These are phyloP conservation scores for Sporothrix luriei DNA, from an alignment of 2,329 filamentous ascomycete species.

Conservation along the genomic window DNA sequence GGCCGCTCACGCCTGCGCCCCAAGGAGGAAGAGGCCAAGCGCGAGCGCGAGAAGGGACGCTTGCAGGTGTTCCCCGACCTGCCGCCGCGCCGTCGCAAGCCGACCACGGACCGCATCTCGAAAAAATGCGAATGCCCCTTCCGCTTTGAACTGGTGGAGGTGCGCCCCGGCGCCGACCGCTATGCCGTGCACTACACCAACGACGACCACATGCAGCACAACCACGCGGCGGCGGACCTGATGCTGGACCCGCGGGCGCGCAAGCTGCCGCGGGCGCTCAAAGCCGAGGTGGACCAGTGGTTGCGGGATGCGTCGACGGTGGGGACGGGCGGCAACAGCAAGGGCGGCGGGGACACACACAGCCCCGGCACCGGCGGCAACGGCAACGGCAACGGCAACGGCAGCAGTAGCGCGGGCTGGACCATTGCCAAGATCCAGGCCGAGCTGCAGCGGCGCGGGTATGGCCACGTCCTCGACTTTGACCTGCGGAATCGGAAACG, in stretches of 20 bases:
- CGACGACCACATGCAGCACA: slow-evolving; percentile 43
- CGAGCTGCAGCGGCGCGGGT: slow-evolving; percentile 43
- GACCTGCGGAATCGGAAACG: slow-evolving; percentile 46
- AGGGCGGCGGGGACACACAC: neutral
- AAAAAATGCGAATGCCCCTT: slow-evolving; percentile 47
- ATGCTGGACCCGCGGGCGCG: slow-evolving; percentile 44
- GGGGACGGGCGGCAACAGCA: slow-evolving; percentile 31
- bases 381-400: neutral
- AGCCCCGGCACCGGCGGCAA: neutral
- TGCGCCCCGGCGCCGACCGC: slow-evolving; percentile 42
- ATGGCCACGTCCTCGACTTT: slow-evolving; percentile 45
- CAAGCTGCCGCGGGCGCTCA: slow-evolving; percentile 42
- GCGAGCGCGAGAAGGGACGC: slow-evolving; percentile 35
- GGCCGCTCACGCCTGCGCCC: slow-evolving; percentile 43
- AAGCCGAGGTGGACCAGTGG: slow-evolving; percentile 44
- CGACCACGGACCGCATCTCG: slow-evolving; percentile 43
- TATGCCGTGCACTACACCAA: slow-evolving; percentile 47
- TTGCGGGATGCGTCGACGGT: slow-evolving; percentile 37
- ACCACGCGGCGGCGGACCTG: slow-evolving; percentile 44
- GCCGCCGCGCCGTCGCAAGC: slow-evolving; percentile 39
- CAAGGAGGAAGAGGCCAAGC: slow-evolving; percentile 29
- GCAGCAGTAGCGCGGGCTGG: slow-evolving; percentile 25
- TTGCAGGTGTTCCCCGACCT: neutral
- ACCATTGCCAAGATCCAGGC: slow-evolving; percentile 45
- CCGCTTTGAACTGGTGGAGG: slow-evolving; percentile 46